Base-by-base conservation (phyloP, 1,284 basidiomycete species). In the Moniliophthora roreri region DNA sequence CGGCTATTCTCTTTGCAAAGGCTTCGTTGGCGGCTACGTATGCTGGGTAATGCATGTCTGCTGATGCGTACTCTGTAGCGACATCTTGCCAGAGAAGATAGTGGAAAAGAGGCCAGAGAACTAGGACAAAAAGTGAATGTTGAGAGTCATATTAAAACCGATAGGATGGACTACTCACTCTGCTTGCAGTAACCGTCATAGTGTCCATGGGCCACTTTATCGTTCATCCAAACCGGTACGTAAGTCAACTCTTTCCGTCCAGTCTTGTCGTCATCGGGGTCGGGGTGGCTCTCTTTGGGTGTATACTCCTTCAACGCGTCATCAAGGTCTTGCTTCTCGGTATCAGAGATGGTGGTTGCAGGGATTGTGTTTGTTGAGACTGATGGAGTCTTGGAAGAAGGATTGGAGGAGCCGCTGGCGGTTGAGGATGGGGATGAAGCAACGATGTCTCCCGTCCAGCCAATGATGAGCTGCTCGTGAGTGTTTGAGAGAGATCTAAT, bases 181-280 rank as follows among this genome's bases (percentile, higher is more conserved):
- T 91, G 88, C 71, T 99, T 99, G 84, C 95, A 98, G 73, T 98
- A 98, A 0, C 95, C 95, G 63, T 95, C 93, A 67, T 98, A 98
- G 70, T 97, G 94, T 0, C 90, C 92, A 67, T 94, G 93, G 23
- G 92, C 93, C 38, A 93, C 82, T 68, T 88, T 87, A 66, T 94
- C 91, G 59, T 95, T 91, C 23, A 97, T 78, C 90, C 94, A 97
- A 16, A 98, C 91, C 10, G 95, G 94, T 13, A 94, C 83, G 64
- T 94, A 97, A 46, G 75, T 79, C 47, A 85, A 82, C 62, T 76
- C 76, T 58, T 75, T 76, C 11, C 28, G 62, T 75, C 75, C 46
- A 82, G 79, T 77, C 59, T 76, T 76, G 61, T 75, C 74, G 48
- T 82, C 79, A 55, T 81, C 79, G 20, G 76, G 74, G 56, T 85